Percentiles rank a stretch among this genome's conserved stretches.
Evolutionary conservation across 257 asterid genomes (phyloP).

Genomic region (Nicotiana noctiflora): DNA sequence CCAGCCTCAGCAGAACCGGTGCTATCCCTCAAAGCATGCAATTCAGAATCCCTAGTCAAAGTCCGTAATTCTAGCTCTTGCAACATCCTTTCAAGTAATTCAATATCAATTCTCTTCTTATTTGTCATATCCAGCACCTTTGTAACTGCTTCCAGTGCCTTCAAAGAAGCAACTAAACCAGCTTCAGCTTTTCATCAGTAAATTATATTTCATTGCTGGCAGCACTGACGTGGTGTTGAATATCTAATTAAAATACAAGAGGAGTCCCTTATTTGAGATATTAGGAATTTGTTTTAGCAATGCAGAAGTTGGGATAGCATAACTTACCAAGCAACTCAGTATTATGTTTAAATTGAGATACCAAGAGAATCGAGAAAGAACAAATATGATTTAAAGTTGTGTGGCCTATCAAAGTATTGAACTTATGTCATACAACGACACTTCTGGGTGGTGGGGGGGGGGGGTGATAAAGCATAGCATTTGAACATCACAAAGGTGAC

Average conservation of each 20-base stretch:
- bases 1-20: constrained; percentile 10
- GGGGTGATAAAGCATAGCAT: neutral
- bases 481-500: neutral
- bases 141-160: constrained; percentile 71
- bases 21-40: constrained; percentile 5
- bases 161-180: neutral
- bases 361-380: neutral
- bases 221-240: neutral
- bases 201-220: neutral
- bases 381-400: neutral
- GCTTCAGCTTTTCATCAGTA: neutral
- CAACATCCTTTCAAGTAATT: constrained; percentile 54
- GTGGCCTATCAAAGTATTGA: neutral
- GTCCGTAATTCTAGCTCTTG: constrained; percentile 48
- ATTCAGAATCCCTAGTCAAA: constrained; percentile 17
- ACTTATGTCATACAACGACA: neutral
- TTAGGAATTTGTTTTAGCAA: neutral
- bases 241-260: neutral
- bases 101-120: constrained; percentile 50
- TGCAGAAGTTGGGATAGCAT: neutral
- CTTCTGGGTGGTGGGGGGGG: too few relatives aligned
- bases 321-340: neutral
- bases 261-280: neutral
- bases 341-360: neutral
- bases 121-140: constrained; percentile 60